Base-by-base conservation (phyloP, 1,284 basidiomycete species). In the Ceratobasidium sp. region DNA sequence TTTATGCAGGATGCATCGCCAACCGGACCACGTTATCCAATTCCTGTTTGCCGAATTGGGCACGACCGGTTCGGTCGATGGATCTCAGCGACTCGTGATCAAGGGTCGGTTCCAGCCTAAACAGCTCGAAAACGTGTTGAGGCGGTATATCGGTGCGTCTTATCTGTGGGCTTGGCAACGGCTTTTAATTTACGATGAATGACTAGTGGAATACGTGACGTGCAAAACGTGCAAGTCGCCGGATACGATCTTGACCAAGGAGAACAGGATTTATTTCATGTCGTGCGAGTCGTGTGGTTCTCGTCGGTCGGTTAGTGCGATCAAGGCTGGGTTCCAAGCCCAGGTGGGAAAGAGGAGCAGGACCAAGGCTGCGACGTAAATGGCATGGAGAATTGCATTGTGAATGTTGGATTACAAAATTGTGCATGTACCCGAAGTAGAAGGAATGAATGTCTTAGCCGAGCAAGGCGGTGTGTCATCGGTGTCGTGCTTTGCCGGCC, bases 201-300 rank as follows among this genome's bases (percentile, higher is more conserved):
- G 52, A 72, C 32, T 75, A 96, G 96, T 97, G 77, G 97, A 99
- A 84, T 99, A 99, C 83, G 97, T 99, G 73, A 98, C 96, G 50
- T 99, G 97, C 89, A 97, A 98, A 84, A 99, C 97, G 46, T 99
- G 97, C 88, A 98, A 98, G 84, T 98, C 96, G 3, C 94, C 95
- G 64, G 96, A 98, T 81, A 99, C 97, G 4, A 87, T 97, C 23
- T 88, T 99, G 58, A 92, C 92, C 59, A 98, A 98, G 83, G 96
- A 98, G 84, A 98, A 98, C 83, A 93, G 97, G 83, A 94, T 99
- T 80, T 98, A 97, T 87, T 99, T 99, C 86, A 96, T 99, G 87
- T 90, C 93, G 0, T 98, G 97, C 85, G 93, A 97, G 83, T 91
- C 93, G 28, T 98, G 95, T 80, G 95, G 95, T 8, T 95, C 92